Percentiles rank a stretch among this genome's conserved stretches.
Conservation (phyloP, 2,329 filamentous ascomycete genomes). For the Aspergillus felis region DNA sequence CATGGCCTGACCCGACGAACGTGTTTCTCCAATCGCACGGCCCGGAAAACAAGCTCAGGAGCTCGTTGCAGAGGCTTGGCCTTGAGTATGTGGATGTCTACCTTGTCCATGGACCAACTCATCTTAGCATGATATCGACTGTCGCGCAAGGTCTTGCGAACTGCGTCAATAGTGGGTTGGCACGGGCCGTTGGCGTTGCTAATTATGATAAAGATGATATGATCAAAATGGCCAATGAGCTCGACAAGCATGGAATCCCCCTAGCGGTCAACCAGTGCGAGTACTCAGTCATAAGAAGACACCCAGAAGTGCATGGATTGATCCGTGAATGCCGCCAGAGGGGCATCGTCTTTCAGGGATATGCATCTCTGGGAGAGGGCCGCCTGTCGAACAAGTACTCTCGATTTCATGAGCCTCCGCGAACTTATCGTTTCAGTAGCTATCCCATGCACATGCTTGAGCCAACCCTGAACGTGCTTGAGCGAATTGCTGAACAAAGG, state of each 20-base stretch:
- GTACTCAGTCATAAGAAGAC: slow-evolving; percentile 40
- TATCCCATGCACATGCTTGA: slow-evolving; percentile 45
- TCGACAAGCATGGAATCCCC: slow-evolving; percentile 35
- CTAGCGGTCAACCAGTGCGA: slow-evolving; percentile 46
- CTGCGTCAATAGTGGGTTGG: slow-evolving; percentile 41
- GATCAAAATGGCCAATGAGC: slow-evolving; percentile 41
- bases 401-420: slow-evolving; percentile 34
- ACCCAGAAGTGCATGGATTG: slow-evolving; percentile 39
- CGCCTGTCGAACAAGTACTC: slow-evolving; percentile 41
- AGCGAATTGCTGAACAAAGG: slow-evolving; percentile 33
- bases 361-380: slow-evolving; percentile 40
- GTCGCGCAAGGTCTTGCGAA: slow-evolving; percentile 42
- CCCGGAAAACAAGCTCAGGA: slow-evolving; percentile 34
- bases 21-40: slow-evolving; percentile 29
- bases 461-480: slow-evolving; percentile 34
- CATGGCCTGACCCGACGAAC: slow-evolving; percentile 29
- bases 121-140: slow-evolving; percentile 36
- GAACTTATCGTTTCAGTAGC: slow-evolving; percentile 37
- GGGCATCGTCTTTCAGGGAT: slow-evolving; percentile 43
- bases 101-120: slow-evolving; percentile 44
- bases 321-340: slow-evolving; percentile 39
- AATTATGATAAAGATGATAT: slow-evolving; percentile 43
- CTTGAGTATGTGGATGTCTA: slow-evolving; percentile 43
- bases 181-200: slow-evolving; percentile 42
- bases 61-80: slow-evolving; percentile 36